These are phyloP conservation scores for Verbascum thapsus DNA, from an alignment of 257 asterid genomes.

Conservation along the genomic window DNA sequence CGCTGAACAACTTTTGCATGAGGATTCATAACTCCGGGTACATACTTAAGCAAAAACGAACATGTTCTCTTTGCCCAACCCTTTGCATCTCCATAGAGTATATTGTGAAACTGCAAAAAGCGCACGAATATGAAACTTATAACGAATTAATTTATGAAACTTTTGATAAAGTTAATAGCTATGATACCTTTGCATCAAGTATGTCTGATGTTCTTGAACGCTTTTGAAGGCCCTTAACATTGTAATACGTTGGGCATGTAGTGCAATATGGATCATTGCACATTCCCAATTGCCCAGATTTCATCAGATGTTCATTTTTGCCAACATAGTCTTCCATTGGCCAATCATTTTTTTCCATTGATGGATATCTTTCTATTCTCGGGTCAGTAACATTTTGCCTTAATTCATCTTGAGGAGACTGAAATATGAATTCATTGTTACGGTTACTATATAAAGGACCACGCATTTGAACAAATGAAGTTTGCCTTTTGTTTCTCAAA, in stretches of 20 bases:
- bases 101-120: conserved; percentile 37
- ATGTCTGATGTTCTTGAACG: conserved; percentile 54
- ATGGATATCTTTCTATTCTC: conserved; percentile 53
- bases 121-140: no score
- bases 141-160: background rate
- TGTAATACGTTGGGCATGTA: conserved; percentile 75
- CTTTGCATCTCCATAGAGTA: conserved; percentile 68
- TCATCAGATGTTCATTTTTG: conserved; percentile 74
- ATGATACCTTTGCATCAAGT: conserved; percentile 72
- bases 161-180: conserved; percentile 28
- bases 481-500: conserved; percentile 48
- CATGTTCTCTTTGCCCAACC: conserved; percentile 64
- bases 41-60: conserved; percentile 41
- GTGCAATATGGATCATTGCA: conserved; percentile 97
- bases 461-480: conserved; percentile 53
- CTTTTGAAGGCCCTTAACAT: conserved; percentile 46
- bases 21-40: conserved; percentile 87
- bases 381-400: conserved; percentile 40
- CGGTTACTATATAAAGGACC: conserved; percentile 56
- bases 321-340: conserved; percentile 41
- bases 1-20: conserved; percentile 64
- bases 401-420: conserved; percentile 40
- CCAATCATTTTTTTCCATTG: conserved; percentile 45
- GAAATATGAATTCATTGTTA: conserved; percentile 45
- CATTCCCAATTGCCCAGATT: conserved; percentile 91